Evolutionary conservation across 2,329 filamentous ascomycete species (phyloP), one percentile per base, ranked within the genome.

Genomic region (Pestalotiopsis sp.): DNA sequence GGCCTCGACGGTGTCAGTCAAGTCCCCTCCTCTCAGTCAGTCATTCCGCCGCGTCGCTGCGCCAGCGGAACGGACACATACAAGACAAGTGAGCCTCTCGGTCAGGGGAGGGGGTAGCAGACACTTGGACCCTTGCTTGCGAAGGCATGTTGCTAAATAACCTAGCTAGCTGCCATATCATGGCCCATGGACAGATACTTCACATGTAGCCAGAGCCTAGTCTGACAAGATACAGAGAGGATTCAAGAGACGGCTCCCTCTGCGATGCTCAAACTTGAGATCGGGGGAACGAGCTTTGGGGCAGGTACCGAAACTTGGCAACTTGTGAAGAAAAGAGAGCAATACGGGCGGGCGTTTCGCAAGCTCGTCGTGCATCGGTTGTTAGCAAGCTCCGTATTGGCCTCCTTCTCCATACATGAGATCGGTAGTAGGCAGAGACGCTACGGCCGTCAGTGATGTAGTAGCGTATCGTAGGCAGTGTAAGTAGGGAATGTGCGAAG

Each of bases 341-440:
- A 31, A 65, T 52, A 65, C 62, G 62, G 62, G 62, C 41, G 25
- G 45, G 31, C 31, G 9, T 31, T 31, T 31, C 45, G 25, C 63
- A 56, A 66, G 52, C 36, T 9, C 31, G 31, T 31, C 31, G 64
- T 60, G n/a, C 56, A 25, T 66, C 27, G 20, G 58, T 60, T 39
- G 56, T 60, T 25, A 45, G 13, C 45, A 66, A 61, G 38, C 36
- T 61, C 59, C 31, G 31, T 39, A 27, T 36, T 36, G 31, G 59
- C 59, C 36, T 36, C 25, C 36, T 39, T 36, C 31, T 39, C 59
- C 45, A 52, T 52, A n/a, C 45, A 52, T 52, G 23, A 52, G 45
- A n/a, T 9, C 45, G 45, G 45, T 52, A 52, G 13, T n/a, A n/a
- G 49, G 49, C 17, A 25, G 12, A 36, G 25, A 11, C 27, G 60